A percentile compares a stretch with the other conserved stretches of the same genome.
These are phyloP conservation scores for Wickerhamia fluorescens DNA, from an alignment of 805 yeast species.

Conservation along the genomic window DNA sequence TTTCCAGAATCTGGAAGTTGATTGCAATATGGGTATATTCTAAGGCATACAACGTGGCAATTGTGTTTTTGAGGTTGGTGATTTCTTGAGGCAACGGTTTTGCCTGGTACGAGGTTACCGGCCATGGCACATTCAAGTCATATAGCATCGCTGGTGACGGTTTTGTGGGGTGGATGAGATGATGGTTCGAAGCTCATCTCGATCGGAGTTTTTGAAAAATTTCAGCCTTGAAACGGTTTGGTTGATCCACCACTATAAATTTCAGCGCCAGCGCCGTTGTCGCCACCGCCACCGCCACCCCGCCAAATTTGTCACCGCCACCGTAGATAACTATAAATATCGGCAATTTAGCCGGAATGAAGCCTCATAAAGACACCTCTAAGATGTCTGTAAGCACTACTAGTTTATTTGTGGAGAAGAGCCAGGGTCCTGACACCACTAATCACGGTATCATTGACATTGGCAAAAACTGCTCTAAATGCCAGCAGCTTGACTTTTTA, in stretches of 20 bases:
- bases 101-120: conserved; percentile 41
- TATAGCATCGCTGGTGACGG: conserved; percentile 16
- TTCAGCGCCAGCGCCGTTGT: background rate
- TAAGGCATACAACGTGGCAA: conserved; percentile 47
- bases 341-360: too few relatives aligned
- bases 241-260: too few relatives aligned
- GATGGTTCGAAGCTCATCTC: too few relatives aligned
- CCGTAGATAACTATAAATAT: too few relatives aligned
- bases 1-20: conserved; percentile 52
- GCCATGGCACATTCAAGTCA: conserved; percentile 74
- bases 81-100: conserved; percentile 39
- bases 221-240: conserved; percentile 1
- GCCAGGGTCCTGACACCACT: too few relatives aligned
- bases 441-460: conserved; percentile 43
- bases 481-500: conserved; percentile 49
- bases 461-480: conserved; percentile 50
- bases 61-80: conserved; percentile 37
- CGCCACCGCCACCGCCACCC: conserved; percentile 11
- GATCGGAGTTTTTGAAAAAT: too few relatives aligned
- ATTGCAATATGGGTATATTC: conserved; percentile 77
- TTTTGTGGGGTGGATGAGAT: background rate
- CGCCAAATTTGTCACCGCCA: too few relatives aligned
- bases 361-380: too few relatives aligned
- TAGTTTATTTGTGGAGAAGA: too few relatives aligned
- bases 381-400: too few relatives aligned